Conservation (phyloP, 106 monocot genomes). For the Ottelia alismoides region DNA sequence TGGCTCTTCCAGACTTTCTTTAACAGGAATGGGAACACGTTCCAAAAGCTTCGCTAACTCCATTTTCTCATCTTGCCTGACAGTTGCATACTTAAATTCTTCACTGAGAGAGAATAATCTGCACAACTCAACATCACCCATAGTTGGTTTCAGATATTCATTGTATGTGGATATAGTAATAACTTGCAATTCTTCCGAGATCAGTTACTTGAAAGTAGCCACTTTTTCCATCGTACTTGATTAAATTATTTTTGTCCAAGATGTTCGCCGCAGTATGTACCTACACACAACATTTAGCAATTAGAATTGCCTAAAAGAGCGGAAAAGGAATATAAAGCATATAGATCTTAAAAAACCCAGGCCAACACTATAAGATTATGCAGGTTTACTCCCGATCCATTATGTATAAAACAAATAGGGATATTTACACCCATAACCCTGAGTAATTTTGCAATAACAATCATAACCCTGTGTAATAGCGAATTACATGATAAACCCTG, state of each 20-base stretch:
- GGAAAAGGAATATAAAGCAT: not conserved
- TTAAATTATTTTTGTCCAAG: constrained; percentile 82
- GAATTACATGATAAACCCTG: no score
- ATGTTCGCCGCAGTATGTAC: constrained; percentile 91
- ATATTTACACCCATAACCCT: no score
- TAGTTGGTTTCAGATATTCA: constrained; percentile 95
- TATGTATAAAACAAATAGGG: not conserved
- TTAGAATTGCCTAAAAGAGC: not conserved
- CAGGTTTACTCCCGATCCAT: not conserved
- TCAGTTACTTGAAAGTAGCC: constrained; percentile 98
- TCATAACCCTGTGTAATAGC: no score
- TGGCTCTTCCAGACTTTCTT: constrained; percentile 96
- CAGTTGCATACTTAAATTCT: constrained; percentile 92
- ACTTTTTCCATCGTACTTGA: constrained; percentile 93
- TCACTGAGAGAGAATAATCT: constrained; percentile 93
- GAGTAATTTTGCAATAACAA: no score
- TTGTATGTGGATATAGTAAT: constrained; percentile 90
- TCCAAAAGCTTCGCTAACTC: constrained; percentile 95
- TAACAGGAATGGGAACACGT: constrained; percentile 96
- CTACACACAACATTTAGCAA: constrained; percentile 16
- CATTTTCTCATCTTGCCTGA: constrained; percentile 98
- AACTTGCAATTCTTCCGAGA: constrained; percentile 91
- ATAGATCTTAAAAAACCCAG: not conserved
- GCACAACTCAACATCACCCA: constrained; percentile 94
- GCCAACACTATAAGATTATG: not conserved